phyloP scores from a whole-genome alignment of 768 basidiomycete species.

The Lepiota brunneoincarnata region DNA sequence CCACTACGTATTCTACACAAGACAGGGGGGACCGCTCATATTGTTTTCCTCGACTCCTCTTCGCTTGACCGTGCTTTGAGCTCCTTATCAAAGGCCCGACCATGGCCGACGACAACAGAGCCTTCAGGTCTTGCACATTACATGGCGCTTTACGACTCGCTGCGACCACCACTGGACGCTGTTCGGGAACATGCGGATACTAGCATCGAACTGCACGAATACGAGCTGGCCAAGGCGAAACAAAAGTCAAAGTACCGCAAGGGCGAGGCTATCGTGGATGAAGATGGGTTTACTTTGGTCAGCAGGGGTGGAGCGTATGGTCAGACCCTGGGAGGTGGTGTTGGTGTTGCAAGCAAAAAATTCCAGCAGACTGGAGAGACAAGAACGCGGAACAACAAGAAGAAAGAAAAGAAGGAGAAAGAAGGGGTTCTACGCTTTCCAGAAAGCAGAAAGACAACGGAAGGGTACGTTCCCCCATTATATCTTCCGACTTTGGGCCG shows the following conservation, averaged over 20 bases:
- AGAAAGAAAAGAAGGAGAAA: constrained; percentile 66
- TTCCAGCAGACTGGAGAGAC: constrained; percentile 60
- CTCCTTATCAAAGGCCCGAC: constrained; percentile 46
- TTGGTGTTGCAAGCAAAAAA: constrained; percentile 59
- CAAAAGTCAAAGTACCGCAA: constrained; percentile 69
- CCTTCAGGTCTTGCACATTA: constrained; percentile 78
- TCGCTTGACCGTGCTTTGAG: constrained; percentile 68
- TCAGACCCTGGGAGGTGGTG: constrained; percentile 80
- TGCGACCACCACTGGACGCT: constrained; percentile 73
- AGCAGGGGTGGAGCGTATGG: constrained; percentile 92
- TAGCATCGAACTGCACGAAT: constrained; percentile 75
- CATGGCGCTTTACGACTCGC: constrained; percentile 51
- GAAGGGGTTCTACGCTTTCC: constrained; percentile 87
- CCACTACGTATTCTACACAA: constrained; percentile 55
- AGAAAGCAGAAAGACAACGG: constrained; percentile 85
- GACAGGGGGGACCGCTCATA: constrained; percentile 68
- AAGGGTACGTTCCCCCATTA: constrained; percentile 49
- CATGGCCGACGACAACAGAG: constrained; percentile 62
- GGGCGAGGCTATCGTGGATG: constrained; percentile 89
- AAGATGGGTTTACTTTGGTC: constrained; percentile 93
- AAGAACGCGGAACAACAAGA: constrained; percentile 39
- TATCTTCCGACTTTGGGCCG: constrained; percentile 8
- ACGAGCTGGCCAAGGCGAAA: constrained; percentile 57
- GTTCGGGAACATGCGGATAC: constrained; percentile 81
- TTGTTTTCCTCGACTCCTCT: constrained; percentile 67